Conservation (phyloP, 2,329 filamentous ascomycete genomes). For the Pseudogymnoascus verrucosus region DNA sequence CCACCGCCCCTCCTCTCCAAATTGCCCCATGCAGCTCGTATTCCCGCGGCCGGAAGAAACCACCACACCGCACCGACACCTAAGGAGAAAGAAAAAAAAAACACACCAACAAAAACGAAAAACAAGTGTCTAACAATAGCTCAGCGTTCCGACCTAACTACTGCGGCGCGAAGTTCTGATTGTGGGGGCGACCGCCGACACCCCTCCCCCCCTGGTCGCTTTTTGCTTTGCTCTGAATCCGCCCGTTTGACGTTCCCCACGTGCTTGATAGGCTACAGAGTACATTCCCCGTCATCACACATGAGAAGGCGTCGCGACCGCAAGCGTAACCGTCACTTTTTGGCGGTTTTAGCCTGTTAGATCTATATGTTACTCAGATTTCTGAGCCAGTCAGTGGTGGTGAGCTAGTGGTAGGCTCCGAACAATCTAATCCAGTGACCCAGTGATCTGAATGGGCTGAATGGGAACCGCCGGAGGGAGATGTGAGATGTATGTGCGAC, state of each 20-base stretch:
- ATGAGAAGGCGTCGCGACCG: background rate
- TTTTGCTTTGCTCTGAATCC: background rate
- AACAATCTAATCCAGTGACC: background rate
- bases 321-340: background rate
- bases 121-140: background rate
- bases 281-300: background rate
- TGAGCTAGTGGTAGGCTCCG: background rate
- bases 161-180: background rate
- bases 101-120: background rate
- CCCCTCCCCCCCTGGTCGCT: background rate
- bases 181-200: background rate
- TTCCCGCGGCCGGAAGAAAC: background rate
- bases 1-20: background rate
- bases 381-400: background rate
- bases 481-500: background rate
- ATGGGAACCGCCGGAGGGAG: background rate
- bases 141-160: background rate
- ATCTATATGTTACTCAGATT: background rate
- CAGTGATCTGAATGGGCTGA: background rate
- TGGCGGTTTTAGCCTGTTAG: background rate
- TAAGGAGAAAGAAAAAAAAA: background rate
- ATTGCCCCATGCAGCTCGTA: background rate
- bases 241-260: background rate
- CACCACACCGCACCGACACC: background rate
- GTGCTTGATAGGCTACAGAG: background rate